A percentile compares a stretch with the other conserved stretches of the same genome.
phyloP scores from a whole-genome alignment of 306 rosid species.

The Clitoria ternatea region DNA sequence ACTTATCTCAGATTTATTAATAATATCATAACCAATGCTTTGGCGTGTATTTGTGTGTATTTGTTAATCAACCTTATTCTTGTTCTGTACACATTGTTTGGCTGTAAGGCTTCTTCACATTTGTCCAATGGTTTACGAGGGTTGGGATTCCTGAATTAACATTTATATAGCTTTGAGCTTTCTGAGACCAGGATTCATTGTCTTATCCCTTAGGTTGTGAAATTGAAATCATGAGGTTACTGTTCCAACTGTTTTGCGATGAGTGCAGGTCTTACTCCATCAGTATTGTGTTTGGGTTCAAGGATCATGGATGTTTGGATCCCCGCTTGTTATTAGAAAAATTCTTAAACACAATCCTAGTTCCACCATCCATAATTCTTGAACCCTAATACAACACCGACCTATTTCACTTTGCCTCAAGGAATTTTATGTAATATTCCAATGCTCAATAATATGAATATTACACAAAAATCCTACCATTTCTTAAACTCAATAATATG shows the following conservation, averaged over 20 bases:
- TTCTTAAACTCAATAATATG: too few species aligned
- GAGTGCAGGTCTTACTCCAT: not conserved
- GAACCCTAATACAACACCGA: too few species aligned
- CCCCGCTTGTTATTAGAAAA: too few species aligned
- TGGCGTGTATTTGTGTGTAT: constrained; percentile 1
- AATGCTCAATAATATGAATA: not conserved
- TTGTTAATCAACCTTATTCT: not conserved
- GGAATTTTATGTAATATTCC: too few species aligned
- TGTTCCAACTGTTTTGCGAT: not conserved
- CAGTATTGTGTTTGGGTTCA: too few species aligned
- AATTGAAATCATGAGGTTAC: not conserved
- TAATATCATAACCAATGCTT: not conserved
- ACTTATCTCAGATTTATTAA: not conserved
- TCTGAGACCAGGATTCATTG: constrained; percentile 4
- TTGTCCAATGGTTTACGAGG: not conserved
- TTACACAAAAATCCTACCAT: too few species aligned
- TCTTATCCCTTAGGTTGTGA: constrained; percentile 2
- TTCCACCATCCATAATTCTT: too few species aligned
- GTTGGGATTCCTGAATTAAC: not conserved
- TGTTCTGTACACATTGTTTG: not conserved
- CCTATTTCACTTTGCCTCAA: too few species aligned
- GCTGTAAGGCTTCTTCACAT: constrained; percentile 5
- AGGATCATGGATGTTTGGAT: too few species aligned
- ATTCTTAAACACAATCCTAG: not conserved
- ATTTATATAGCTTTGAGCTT: constrained; percentile 1